A percentile compares a stretch with the other conserved stretches of the same genome.
phyloP scores from a whole-genome alignment of 768 basidiomycete species.

The Sarcodon aspratus region DNA sequence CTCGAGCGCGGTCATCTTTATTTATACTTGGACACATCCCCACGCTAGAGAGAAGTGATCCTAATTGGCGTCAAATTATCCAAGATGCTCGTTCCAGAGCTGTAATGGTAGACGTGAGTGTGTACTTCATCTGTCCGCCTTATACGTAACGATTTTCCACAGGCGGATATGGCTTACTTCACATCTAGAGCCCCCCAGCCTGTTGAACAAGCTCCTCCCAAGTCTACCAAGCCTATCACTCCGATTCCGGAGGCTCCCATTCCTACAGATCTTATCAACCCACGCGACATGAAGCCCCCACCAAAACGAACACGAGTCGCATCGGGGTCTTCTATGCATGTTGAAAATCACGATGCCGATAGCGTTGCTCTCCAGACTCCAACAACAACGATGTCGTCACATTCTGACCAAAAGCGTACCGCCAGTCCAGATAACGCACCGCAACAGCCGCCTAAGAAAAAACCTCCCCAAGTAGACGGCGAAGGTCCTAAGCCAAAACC shows the following conservation, averaged over 20 bases:
- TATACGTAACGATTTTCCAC: slow-evolving; percentile 6
- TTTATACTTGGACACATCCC: slow-evolving; percentile 88
- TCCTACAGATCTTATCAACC: slow-evolving; percentile 7
- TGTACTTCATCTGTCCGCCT: neutral
- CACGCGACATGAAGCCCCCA: slow-evolving; percentile 8
- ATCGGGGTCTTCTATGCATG: neutral
- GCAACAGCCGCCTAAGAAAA: slow-evolving; percentile 6
- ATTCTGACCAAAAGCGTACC: slow-evolving; percentile 7
- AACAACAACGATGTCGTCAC: neutral
- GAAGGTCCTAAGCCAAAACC: slow-evolving; percentile 13
- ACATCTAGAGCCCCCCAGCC: slow-evolving; percentile 4
- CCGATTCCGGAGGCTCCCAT: neutral
- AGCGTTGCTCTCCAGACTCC: neutral
- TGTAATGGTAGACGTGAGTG: slow-evolving; percentile 51
- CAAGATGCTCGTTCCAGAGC: slow-evolving; percentile 59
- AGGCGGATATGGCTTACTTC: slow-evolving; percentile 7
- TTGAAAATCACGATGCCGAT: no score
- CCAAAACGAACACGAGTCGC: slow-evolving; percentile 2
- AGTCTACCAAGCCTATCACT: neutral
- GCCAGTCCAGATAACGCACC: slow-evolving; percentile 7
- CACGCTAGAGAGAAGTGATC: slow-evolving; percentile 80
- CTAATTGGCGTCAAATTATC: slow-evolving; percentile 70
- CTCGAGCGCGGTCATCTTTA: slow-evolving; percentile 89
- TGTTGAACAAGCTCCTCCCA: neutral
- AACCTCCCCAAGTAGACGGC: slow-evolving; percentile 5